These are phyloP conservation scores for Pythium diclinum DNA, from an alignment of 352 stramenopile species.

Conservation along the genomic window DNA sequence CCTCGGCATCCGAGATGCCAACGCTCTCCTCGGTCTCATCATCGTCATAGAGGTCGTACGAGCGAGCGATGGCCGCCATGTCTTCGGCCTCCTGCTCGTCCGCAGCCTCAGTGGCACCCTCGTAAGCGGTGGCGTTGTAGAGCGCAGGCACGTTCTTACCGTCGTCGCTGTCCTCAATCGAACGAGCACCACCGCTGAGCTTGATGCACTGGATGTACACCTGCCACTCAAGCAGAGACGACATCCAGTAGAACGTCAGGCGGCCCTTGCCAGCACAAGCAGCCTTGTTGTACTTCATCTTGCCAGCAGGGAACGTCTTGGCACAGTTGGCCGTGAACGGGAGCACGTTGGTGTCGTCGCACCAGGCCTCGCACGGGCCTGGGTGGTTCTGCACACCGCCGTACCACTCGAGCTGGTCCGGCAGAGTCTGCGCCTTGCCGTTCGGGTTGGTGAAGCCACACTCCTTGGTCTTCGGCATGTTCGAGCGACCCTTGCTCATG, in stretches of 20 bases:
- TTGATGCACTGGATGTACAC: too few species aligned
- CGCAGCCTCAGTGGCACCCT: not conserved
- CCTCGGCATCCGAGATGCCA: not conserved
- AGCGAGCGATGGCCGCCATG: not conserved
- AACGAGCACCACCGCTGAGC: too few species aligned
- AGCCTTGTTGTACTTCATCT: conserved; percentile 23
- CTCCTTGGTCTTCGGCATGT: conserved; percentile 14
- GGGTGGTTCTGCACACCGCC: conserved; percentile 37
- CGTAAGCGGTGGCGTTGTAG: not conserved
- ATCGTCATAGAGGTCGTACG: not conserved
- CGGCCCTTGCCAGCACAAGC: conserved; percentile 25
- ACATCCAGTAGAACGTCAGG: conserved; percentile 26
- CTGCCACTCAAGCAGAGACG: conserved; percentile 20
- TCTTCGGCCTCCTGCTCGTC: not conserved
- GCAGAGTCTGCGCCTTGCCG: conserved; percentile 32
- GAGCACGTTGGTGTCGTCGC: conserved; percentile 35
- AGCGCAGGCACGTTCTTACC: not conserved
- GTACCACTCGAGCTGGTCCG: conserved; percentile 41
- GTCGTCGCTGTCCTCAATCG: conserved; percentile 1
- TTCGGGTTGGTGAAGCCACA: conserved; percentile 41
- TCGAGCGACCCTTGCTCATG: conserved; percentile 32
- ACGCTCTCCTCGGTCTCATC: not conserved
- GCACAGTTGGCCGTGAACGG: conserved; percentile 23
- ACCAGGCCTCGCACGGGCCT: conserved; percentile 50
- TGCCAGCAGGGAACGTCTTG: conserved; percentile 16